Percentiles rank a stretch among this genome's conserved stretches.
Conservation (phyloP, 1,284 basidiomycete genomes). For the Ceratobasidium sp. region DNA sequence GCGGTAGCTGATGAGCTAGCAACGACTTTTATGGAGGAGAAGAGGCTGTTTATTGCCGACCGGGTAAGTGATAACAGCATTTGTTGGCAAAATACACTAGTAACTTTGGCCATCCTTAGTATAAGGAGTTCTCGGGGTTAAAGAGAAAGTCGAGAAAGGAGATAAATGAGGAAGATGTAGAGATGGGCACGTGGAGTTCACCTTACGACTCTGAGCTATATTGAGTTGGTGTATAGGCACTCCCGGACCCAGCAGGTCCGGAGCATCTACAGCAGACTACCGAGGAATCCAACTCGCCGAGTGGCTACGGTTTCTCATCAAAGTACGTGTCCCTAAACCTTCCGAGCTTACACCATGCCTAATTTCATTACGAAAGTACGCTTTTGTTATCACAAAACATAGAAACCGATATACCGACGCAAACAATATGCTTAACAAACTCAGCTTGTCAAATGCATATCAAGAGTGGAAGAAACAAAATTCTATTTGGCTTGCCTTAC, state of each 20-base stretch:
- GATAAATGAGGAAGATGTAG: conserved; percentile 51
- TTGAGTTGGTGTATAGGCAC: neutral
- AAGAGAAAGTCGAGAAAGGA: conserved; percentile 72
- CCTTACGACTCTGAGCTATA: neutral
- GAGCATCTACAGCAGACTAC: conserved; percentile 68
- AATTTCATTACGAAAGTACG: conserved; percentile 67
- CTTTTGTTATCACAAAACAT: conserved; percentile 75
- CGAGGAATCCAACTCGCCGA: conserved; percentile 85
- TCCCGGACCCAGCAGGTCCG: conserved; percentile 48
- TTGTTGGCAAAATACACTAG: conserved; percentile 5
- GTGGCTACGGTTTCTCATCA: conserved; percentile 87
- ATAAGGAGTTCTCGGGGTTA: conserved; percentile 50
- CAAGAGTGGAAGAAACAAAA: conserved; percentile 72
- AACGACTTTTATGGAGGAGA: conserved; percentile 87
- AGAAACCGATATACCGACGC: conserved; percentile 73
- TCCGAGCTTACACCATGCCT: neutral
- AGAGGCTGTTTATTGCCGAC: conserved; percentile 80
- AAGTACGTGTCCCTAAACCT: conserved; percentile 63
- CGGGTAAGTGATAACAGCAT: conserved; percentile 61
- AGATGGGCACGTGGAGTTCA: conserved; percentile 14
- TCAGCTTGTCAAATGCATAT: conserved; percentile 81
- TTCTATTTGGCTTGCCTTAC: conserved; percentile 74
- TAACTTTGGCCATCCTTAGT: neutral
- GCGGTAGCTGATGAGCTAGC: conserved; percentile 81
- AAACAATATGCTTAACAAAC: conserved; percentile 82